These are phyloP conservation scores for Bipolaris oryzae DNA, from an alignment of 2,329 filamentous ascomycete species.

Conservation along the genomic window DNA sequence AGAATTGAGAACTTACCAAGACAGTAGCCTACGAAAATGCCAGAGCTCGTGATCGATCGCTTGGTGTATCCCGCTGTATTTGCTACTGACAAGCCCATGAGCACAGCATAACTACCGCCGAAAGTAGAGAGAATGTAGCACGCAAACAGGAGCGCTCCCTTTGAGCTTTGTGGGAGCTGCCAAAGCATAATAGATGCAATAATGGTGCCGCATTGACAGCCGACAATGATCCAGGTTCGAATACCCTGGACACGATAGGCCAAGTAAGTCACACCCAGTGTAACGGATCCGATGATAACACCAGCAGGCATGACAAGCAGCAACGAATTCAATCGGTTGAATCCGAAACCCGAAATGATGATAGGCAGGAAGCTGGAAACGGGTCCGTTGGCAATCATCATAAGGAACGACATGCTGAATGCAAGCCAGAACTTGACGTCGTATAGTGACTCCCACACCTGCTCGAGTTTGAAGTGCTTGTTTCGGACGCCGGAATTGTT, in stretches of 20 bases:
- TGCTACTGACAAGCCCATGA: constrained; percentile 58
- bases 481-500: not conserved
- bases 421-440: not conserved
- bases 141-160: constrained; percentile 57
- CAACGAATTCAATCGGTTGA: not conserved
- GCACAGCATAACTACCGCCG: constrained; percentile 56
- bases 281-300: not conserved
- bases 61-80: constrained; percentile 62
- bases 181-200: constrained; percentile 49
- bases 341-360: not conserved
- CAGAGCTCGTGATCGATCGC: constrained; percentile 55
- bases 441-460: not conserved
- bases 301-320: not conserved
- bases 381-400: not conserved
- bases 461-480: not conserved
- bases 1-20: constrained; percentile 43
- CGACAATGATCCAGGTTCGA: not conserved
- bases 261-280: not conserved
- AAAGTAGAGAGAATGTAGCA: constrained; percentile 55
- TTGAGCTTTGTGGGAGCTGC: constrained; percentile 50
- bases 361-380: not conserved
- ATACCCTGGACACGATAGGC: not conserved
- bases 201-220: not conserved
- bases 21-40: constrained; percentile 60
- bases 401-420: not conserved